Conservation (phyloP, 805 yeast genomes). For the Candida saitoana region DNA sequence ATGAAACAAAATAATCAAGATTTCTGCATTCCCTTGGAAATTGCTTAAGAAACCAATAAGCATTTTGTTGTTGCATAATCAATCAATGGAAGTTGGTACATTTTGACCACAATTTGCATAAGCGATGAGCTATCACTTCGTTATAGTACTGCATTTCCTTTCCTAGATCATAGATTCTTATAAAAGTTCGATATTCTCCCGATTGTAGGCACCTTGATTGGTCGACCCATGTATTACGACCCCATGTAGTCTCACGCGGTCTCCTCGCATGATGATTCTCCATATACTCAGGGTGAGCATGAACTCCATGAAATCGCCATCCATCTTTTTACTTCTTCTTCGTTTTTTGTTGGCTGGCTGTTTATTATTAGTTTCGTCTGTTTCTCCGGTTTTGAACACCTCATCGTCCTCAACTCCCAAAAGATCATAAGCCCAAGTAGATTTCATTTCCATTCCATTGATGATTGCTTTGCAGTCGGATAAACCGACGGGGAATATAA, state of each 20-base stretch:
- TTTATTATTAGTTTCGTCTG: conserved; percentile 4
- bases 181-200: background rate
- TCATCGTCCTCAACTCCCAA: conserved; percentile 11
- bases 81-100: no score
- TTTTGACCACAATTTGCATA: no score
- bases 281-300: conserved; percentile 42
- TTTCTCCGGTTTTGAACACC: conserved; percentile 1
- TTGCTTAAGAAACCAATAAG: no score
- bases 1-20: no score
- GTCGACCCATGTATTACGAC: conserved; percentile 28
- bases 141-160: background rate
- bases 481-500: conserved; percentile 23
- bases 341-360: conserved; percentile 10
- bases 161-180: background rate
- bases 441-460: conserved; percentile 33
- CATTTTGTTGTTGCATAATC: no score
- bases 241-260: conserved; percentile 22
- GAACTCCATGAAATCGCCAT: conserved; percentile 42
- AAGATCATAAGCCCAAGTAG: conserved; percentile 31
- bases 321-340: conserved; percentile 7
- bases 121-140: no score
- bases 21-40: no score
- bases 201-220: conserved; percentile 13
- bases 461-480: conserved; percentile 25
- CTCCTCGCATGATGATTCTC: conserved; percentile 27